A percentile compares a stretch with the other conserved stretches of the same genome.
phyloP scores from a whole-genome alignment of 169 alveolate species.

The Cryptosporidium tyzzeri region DNA sequence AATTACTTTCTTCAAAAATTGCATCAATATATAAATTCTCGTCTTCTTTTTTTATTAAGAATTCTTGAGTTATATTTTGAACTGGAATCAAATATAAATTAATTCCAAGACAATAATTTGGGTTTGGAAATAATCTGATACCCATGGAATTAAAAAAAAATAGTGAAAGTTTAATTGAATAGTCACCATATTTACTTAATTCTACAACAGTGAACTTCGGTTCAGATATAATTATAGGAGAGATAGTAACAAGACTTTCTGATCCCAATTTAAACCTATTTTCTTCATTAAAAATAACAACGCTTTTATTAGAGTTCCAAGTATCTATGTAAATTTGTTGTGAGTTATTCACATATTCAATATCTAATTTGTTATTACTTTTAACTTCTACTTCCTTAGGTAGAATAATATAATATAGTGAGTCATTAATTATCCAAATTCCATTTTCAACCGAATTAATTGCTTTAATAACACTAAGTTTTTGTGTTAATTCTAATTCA shows the following conservation, averaged over 20 bases:
- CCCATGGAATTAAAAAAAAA: constrained; percentile 56
- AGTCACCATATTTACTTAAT: not conserved
- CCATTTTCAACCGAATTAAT: constrained; percentile 32
- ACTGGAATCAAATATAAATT: constrained; percentile 11
- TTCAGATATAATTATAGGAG: constrained; percentile 29
- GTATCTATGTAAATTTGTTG: constrained; percentile 38
- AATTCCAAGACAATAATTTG: constrained; percentile 5
- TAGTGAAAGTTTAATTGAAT: constrained; percentile 5
- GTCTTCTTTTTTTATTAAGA: not conserved
- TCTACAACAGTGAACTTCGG: not conserved
- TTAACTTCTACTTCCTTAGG: not conserved
- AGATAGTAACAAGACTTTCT: not conserved
- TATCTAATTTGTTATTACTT: not conserved
- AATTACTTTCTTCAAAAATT: constrained; percentile 22
- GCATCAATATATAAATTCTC: not conserved
- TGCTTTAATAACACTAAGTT: not conserved
- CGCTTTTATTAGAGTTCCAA: not conserved
- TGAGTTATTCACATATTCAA: not conserved
- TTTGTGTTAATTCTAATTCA: constrained; percentile 19
- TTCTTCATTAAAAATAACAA: constrained; percentile 3
- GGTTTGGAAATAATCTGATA: constrained; percentile 16
- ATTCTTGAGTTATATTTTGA: constrained; percentile 1
- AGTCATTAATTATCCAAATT: constrained; percentile 28
- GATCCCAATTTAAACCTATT: not conserved
- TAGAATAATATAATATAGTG: constrained; percentile 17